phyloP scores from a whole-genome alignment of 306 rosid species.

The Delonix regia region DNA sequence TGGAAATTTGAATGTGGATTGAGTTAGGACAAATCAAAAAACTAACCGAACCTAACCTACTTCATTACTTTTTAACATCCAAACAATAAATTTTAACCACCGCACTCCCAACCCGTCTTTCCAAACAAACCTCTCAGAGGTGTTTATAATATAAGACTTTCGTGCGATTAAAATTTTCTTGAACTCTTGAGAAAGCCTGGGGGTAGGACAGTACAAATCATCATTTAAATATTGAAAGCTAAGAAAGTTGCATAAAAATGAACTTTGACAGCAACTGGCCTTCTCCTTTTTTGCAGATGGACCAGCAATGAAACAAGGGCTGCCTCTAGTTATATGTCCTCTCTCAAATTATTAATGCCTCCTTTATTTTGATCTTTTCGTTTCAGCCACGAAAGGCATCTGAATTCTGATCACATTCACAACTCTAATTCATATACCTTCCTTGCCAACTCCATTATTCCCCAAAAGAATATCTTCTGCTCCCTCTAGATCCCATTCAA shows the following conservation, averaged over 20 bases:
- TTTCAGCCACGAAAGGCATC: slow-evolving; percentile 50
- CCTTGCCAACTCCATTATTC: slow-evolving; percentile 34
- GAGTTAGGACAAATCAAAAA: no score
- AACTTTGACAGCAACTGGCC: slow-evolving; percentile 28
- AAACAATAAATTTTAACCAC: no score
- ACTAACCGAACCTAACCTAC: no score
- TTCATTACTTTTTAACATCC: no score
- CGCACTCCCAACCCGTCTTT: no score
- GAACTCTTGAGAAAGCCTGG: background rate
- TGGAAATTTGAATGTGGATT: no score
- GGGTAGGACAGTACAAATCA: background rate
- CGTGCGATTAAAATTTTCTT: background rate
- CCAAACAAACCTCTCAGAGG: no score
- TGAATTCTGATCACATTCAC: slow-evolving; percentile 32
- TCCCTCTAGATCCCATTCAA: background rate
- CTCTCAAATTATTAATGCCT: slow-evolving; percentile 38
- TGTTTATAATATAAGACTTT: no score
- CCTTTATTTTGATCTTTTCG: slow-evolving; percentile 17
- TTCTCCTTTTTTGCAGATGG: background rate
- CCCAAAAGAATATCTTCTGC: slow-evolving; percentile 34
- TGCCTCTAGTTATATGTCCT: slow-evolving; percentile 43
- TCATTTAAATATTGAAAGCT: slow-evolving; percentile 15
- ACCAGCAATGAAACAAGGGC: slow-evolving; percentile 21
- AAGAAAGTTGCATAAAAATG: slow-evolving; percentile 33
- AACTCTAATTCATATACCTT: slow-evolving; percentile 35